Percentiles rank a stretch among this genome's conserved stretches.
These are phyloP conservation scores for Boletellus ananiceps DNA, from an alignment of 768 basidiomycete genomes.

Conservation along the genomic window DNA sequence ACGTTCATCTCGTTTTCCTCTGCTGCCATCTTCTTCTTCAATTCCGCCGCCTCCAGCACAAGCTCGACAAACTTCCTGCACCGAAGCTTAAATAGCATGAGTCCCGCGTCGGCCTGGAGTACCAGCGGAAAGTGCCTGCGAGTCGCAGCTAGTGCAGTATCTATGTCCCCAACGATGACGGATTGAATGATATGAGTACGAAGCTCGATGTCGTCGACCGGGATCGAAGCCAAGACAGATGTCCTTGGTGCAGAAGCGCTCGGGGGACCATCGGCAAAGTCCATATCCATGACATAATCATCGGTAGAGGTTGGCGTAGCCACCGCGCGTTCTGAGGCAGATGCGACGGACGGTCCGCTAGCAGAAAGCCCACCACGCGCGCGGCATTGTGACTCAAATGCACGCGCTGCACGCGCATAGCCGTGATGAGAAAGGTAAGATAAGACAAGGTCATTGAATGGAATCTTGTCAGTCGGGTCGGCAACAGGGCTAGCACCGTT, in stretches of 20 bases:
- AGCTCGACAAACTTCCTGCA: slow-evolving; percentile 86
- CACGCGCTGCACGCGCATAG: slow-evolving; percentile 64
- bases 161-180: slow-evolving; percentile 66
- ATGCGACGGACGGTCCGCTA: slow-evolving; percentile 1
- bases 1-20: slow-evolving; percentile 33
- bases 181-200: slow-evolving; percentile 70
- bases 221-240: slow-evolving; percentile 14
- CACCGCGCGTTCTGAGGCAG: slow-evolving; percentile 1
- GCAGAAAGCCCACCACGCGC: slow-evolving; percentile 23
- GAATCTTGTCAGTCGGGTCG: slow-evolving; percentile 51
- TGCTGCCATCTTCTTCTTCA: slow-evolving; percentile 57
- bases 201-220: slow-evolving; percentile 53
- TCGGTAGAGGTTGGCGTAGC: slow-evolving; percentile 18
- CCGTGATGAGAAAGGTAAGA: slow-evolving; percentile 85
- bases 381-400: slow-evolving; percentile 54
- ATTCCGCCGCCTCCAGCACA: slow-evolving; percentile 63
- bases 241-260: slow-evolving; percentile 9
- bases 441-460: slow-evolving; percentile 69
- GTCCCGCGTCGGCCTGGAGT: slow-evolving; percentile 59
- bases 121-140: slow-evolving; percentile 56
- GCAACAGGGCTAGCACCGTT: slow-evolving; percentile 12
- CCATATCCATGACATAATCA: slow-evolving; percentile 49
- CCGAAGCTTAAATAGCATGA: slow-evolving; percentile 76
- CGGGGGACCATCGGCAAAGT: slow-evolving; percentile 25
- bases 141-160: slow-evolving; percentile 57